Evolutionary conservation across 1,139 yeast genomes (phyloP).

Genomic region (Yamadazyma mexicana): DNA sequence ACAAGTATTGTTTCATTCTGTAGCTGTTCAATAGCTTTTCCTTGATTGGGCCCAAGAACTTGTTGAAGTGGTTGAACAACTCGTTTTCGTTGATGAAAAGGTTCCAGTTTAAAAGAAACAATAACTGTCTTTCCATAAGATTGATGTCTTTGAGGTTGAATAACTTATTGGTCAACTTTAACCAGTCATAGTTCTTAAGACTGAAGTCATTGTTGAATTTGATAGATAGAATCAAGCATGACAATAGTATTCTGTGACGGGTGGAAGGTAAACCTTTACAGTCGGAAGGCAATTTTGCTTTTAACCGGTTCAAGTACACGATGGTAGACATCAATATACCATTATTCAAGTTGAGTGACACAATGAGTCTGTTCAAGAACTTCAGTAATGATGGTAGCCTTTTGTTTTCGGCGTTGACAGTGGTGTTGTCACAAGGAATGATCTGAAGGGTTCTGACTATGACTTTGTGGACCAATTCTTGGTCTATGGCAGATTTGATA

Average conservation of each 20-base stretch:
- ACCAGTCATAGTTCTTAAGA: slow-evolving; percentile 78
- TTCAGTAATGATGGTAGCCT: slow-evolving; percentile 72
- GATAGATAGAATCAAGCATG: slow-evolving; percentile 69
- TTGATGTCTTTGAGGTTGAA: slow-evolving; percentile 69
- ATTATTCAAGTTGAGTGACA: slow-evolving; percentile 73
- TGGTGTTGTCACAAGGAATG: slow-evolving; percentile 48
- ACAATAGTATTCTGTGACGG: slow-evolving; percentile 71
- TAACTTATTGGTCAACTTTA: slow-evolving; percentile 70
- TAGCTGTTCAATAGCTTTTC: slow-evolving; percentile 48
- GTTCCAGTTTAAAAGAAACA: slow-evolving; percentile 71
- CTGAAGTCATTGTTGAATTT: slow-evolving; percentile 77
- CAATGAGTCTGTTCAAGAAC: slow-evolving; percentile 66
- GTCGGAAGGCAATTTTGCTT: slow-evolving; percentile 60
- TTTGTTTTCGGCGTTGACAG: slow-evolving; percentile 30
- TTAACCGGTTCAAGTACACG: slow-evolving; percentile 63
- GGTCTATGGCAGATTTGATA: slow-evolving; percentile 58
- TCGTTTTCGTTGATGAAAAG: slow-evolving; percentile 56
- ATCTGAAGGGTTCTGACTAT: slow-evolving; percentile 65
- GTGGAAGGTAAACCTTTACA: slow-evolving; percentile 80
- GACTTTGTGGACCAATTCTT: slow-evolving; percentile 64
- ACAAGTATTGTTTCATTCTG: slow-evolving; percentile 37
- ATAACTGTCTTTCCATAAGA: slow-evolving; percentile 76
- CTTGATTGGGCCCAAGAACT: slow-evolving; percentile 64
- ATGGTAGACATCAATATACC: slow-evolving; percentile 75
- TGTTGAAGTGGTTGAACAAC: slow-evolving; percentile 45